Evolutionary conservation across 345 rosid genomes (phyloP).

Genomic region (Camelina hispida): DNA sequence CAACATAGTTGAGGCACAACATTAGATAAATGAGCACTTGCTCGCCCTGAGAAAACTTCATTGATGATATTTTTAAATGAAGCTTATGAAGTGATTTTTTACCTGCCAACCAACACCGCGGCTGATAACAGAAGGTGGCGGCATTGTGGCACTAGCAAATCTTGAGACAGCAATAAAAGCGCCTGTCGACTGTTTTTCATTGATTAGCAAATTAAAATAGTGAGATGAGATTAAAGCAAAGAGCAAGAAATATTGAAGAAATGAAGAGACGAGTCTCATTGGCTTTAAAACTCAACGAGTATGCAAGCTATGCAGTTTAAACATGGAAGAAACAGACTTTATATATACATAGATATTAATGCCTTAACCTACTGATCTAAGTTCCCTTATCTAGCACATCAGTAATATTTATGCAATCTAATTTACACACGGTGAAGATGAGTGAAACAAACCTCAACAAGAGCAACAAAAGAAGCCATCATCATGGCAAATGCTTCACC

Average conservation of each 20-base stretch:
- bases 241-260: background rate
- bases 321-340: background rate
- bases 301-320: background rate
- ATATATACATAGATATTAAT: background rate
- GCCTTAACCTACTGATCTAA: background rate
- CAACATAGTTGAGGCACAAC: conserved; percentile 4
- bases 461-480: conserved; percentile 98
- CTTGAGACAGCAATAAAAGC: conserved; percentile 82
- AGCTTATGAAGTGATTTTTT: conserved; percentile 30
- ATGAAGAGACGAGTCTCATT: conserved; percentile 7
- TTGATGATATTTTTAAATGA: background rate
- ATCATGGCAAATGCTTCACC: conserved; percentile 99
- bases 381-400: conserved; percentile 3
- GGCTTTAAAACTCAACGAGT: background rate
- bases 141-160: conserved; percentile 91
- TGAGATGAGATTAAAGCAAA: background rate
- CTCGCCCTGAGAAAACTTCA: background rate
- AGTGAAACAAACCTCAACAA: conserved; percentile 77
- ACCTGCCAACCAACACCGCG: conserved; percentile 99
- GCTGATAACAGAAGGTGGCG: conserved; percentile 93
- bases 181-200: conserved; percentile 77
- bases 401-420: conserved; percentile 1
- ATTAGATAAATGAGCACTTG: conserved; percentile 26
- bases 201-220: background rate
- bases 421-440: background rate